phyloP scores from a whole-genome alignment of 2,329 filamentous ascomycete species.

The Xylariaceae sp. region DNA sequence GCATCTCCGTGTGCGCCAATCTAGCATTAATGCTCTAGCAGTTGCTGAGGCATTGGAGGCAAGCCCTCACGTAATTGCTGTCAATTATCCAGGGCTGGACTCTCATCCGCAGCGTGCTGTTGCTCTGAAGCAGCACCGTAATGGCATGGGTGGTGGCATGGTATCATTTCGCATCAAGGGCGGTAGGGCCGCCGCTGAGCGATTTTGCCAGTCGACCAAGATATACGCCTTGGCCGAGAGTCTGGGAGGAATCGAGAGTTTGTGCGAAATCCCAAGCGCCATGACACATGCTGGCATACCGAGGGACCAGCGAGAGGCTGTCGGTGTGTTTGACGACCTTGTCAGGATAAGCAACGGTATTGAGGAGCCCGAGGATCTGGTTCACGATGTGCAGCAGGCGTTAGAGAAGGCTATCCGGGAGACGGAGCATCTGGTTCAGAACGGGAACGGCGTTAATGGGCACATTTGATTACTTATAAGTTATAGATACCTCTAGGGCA shows the following conservation, averaged over 20 bases:
- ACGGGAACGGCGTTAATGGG: conserved; percentile 20
- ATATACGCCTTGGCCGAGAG: conserved; percentile 94
- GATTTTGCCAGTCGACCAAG: conserved; percentile 84
- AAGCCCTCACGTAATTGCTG: conserved; percentile 76
- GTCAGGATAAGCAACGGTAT: conserved; percentile 91
- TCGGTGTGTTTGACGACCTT: conserved; percentile 92
- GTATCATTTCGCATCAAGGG: conserved; percentile 91
- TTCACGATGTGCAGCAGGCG: conserved; percentile 76
- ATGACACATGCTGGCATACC: conserved; percentile 99
- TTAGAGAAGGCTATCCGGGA: conserved; percentile 65
- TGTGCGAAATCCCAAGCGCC: conserved; percentile 86
- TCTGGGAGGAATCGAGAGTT: conserved; percentile 84
- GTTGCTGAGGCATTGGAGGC: conserved; percentile 74
- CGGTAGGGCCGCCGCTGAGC: conserved; percentile 78
- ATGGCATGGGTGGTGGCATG: conserved; percentile 96
- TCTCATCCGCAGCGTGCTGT: conserved; percentile 85
- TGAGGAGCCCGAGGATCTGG: conserved; percentile 83
- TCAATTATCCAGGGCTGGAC: conserved; percentile 91
- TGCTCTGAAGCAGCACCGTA: conserved; percentile 84
- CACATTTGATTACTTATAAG: neutral
- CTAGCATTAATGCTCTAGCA: conserved; percentile 72
- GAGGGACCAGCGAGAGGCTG: conserved; percentile 80
- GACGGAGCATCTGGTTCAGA: conserved; percentile 10
- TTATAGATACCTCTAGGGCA: conserved; percentile 3
- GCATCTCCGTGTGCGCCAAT: conserved; percentile 85